These are phyloP conservation scores for Tardiomyces blankii DNA, from an alignment of 1,139 yeast species.

Conservation along the genomic window DNA sequence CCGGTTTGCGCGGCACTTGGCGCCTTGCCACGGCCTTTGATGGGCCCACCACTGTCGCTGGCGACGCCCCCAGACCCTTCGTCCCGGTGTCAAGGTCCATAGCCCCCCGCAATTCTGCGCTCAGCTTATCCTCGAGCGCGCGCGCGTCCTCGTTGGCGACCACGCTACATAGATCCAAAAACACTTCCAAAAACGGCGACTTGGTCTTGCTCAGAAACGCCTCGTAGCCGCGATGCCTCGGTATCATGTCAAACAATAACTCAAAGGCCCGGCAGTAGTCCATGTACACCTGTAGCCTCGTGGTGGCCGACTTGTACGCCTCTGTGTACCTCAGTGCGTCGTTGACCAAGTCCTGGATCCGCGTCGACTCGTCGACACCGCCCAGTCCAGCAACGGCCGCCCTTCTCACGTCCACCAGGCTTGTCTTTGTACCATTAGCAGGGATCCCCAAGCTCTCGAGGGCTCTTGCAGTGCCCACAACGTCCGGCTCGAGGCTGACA, in stretches of 20 bases:
- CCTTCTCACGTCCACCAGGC: not conserved
- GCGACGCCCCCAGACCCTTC: too few species aligned
- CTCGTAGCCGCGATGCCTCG: conserved; percentile 9
- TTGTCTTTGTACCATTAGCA: not conserved
- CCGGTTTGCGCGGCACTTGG: conserved; percentile 9
- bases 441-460: not conserved
- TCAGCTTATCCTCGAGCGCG: conserved; percentile 10
- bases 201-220: conserved; percentile 9
- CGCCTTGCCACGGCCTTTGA: conserved; percentile 1
- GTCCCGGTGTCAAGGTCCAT: too few species aligned
- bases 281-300: not conserved
- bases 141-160: conserved; percentile 9
- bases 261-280: not conserved
- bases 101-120: conserved; percentile 2
- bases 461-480: not conserved
- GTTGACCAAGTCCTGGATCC: conserved; percentile 15
- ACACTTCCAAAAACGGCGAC: conserved; percentile 14
- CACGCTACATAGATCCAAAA: conserved; percentile 9
- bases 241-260: conserved; percentile 3
- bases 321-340: conserved; percentile 17
- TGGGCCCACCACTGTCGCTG: not conserved
- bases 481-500: too few species aligned
- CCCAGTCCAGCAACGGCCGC: not conserved
- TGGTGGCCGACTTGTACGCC: not conserved
- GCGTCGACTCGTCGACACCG: not conserved